Conservation (phyloP, 2,329 filamentous ascomycete genomes). For the Aspergillus floridensis region DNA sequence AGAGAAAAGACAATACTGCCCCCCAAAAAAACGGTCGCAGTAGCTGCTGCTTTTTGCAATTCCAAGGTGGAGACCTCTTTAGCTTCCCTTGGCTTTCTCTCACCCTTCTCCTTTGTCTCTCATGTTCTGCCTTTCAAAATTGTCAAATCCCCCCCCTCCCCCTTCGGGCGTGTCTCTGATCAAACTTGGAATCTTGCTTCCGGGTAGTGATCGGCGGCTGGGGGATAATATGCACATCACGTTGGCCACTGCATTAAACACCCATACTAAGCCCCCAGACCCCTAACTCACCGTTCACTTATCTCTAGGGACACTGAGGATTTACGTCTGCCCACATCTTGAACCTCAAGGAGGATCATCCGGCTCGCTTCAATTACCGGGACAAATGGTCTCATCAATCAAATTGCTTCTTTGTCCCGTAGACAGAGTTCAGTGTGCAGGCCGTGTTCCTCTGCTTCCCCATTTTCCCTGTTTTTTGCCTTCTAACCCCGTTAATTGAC, state of each 20-base stretch:
- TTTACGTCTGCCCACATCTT: background rate
- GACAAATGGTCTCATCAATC: too few relatives aligned
- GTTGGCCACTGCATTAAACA: slow-evolving; percentile 6
- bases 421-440: too few relatives aligned
- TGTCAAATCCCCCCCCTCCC: background rate
- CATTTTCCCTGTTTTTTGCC: background rate
- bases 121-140: background rate
- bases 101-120: slow-evolving; percentile 5
- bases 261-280: slow-evolving; percentile 7
- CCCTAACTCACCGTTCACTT: slow-evolving; percentile 3
- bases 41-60: background rate
- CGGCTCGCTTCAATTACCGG: background rate
- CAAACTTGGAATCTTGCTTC: slow-evolving; percentile 15
- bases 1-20: background rate
- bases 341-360: background rate
- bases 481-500: background rate
- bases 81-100: background rate
- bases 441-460: background rate
- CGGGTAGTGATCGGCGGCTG: slow-evolving; percentile 20
- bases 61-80: background rate
- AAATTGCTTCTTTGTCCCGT: too few relatives aligned
- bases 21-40: background rate
- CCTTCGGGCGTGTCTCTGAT: background rate
- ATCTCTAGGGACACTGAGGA: background rate
- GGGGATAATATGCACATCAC: slow-evolving; percentile 20